These are phyloP conservation scores for Acanthamoeba royreba DNA, from an alignment of 208 protist species.

Conservation along the genomic window DNA sequence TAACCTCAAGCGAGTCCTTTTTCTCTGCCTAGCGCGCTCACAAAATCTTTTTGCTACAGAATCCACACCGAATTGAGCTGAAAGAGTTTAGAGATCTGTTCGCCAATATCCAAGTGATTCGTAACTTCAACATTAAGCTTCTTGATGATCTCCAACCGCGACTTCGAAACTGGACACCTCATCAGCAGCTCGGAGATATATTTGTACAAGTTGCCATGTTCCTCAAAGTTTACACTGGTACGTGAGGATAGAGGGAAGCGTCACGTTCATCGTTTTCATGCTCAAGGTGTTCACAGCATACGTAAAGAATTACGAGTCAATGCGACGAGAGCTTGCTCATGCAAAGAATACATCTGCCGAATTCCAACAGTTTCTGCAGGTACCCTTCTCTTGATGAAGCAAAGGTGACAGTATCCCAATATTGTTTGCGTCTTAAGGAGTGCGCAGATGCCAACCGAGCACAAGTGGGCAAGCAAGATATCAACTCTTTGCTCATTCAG, in stretches of 20 bases:
- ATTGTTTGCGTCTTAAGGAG: too few relatives aligned
- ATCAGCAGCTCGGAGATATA: slow-evolving; percentile 34
- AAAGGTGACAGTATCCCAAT: background rate
- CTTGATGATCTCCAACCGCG: background rate
- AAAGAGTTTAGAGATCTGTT: slow-evolving; percentile 24
- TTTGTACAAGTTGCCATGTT: slow-evolving; percentile 30
- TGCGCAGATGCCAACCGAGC: background rate
- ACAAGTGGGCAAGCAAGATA: background rate
- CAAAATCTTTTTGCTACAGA: background rate
- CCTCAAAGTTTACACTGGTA: slow-evolving; percentile 33
- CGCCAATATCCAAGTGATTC: slow-evolving; percentile 9
- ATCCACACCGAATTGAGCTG: background rate
- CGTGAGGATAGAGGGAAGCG: background rate
- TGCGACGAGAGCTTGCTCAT: background rate
- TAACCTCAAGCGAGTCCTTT: background rate
- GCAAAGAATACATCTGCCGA: background rate
- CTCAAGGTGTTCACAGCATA: background rate
- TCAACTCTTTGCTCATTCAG: slow-evolving; percentile 36
- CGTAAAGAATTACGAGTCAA: background rate
- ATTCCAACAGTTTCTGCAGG: slow-evolving; percentile 13
- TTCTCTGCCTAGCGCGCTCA: background rate
- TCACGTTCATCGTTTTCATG: background rate
- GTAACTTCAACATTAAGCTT: slow-evolving; percentile 12
- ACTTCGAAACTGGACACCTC: background rate
- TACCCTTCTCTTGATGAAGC: too few relatives aligned